Conservation (phyloP, 176 grass and related monocot species). For the Oryza brachyantha region DNA sequence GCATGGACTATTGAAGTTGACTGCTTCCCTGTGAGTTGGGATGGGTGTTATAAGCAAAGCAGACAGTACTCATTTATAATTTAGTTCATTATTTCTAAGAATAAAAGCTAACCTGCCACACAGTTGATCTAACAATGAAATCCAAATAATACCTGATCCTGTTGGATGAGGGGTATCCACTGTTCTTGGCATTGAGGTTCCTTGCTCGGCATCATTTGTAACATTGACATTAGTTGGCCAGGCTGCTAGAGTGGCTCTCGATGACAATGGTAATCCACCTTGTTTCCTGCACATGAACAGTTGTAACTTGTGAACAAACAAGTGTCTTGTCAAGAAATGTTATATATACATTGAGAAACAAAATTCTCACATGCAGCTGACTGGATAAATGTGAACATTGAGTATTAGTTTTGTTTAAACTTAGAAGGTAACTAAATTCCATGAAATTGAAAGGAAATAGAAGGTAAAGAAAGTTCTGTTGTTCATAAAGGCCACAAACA, state of each 20-base stretch:
- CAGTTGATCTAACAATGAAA: constrained; percentile 6
- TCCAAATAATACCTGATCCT: constrained; percentile 41
- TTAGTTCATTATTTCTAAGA: constrained; percentile 5
- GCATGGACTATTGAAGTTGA: no score
- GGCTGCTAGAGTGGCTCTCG: constrained; percentile 64
- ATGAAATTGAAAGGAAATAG: not conserved
- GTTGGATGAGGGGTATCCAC: constrained; percentile 42
- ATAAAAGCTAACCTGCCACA: not conserved
- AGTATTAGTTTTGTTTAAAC: not conserved
- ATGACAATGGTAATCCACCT: constrained; percentile 51
- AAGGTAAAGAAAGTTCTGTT: not conserved
- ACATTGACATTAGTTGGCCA: constrained; percentile 48
- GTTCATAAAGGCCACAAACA: not conserved
- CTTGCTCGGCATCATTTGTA: constrained; percentile 32
- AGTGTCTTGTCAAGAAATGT: constrained; percentile 7
- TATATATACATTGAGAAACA: constrained; percentile 7
- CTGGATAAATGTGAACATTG: constrained; percentile 12
- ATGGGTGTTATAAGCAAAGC: not conserved
- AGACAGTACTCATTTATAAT: not conserved
- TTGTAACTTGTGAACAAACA: not conserved
- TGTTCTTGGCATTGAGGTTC: constrained; percentile 27
- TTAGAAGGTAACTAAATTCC: not conserved
- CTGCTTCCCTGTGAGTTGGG: not conserved
- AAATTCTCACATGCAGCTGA: not conserved
- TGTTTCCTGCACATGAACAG: constrained; percentile 63